Base-by-base conservation (phyloP, 2,329 filamentous ascomycete genomes). In the Aspergillus neotritici region DNA sequence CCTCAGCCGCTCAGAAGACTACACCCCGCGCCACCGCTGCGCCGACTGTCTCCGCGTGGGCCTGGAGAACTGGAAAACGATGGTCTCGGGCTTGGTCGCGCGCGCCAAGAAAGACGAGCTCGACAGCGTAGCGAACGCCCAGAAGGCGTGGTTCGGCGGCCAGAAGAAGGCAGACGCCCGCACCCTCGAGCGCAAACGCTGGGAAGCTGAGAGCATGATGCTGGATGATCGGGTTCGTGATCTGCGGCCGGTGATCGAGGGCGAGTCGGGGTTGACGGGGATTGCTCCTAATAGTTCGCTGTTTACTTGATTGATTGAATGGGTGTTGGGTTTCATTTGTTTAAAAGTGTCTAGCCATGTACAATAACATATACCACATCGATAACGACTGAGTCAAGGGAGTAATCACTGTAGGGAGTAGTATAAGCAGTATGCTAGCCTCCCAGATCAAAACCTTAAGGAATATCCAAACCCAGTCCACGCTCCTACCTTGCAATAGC, bases 61-160 rank as follows among this genome's bases (percentile, higher is more conserved):
- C 0, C 73, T 95, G 1, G 75, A 78, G 5, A 94, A 95, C 61
- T 95, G 90, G 90, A 77, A 78, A 36, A 77, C 74, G 21, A 97
- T 97, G 85, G 82, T 93, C 14, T 71, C 73, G 9, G 75, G 75
- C 44, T 73, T 94, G 36, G 78, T 72, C n/a, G 61, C 62, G 2
- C 58, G 62, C 30, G 64, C 68, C 5, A 57, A 65, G 30, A 53
- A 56, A 13, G 64, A 68, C 6, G 67, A 67, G 39, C 46, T 55
- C 13, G 61, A 68, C 41, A 61, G 48, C 33, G 50, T 64, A 8
- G 55, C 63, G 15, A 61, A 61, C n/a, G 58, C 60, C 2, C 53
- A 58, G 33, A 50, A 47, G 14, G 52, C 58, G 11, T 68, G 66
- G 66, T 66, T 61, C 34, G 56, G 61, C 7, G 57, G 60, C 4